Base-by-base conservation (phyloP, 2,329 filamentous ascomycete species). In the Colletotrichum orchidophilum region DNA sequence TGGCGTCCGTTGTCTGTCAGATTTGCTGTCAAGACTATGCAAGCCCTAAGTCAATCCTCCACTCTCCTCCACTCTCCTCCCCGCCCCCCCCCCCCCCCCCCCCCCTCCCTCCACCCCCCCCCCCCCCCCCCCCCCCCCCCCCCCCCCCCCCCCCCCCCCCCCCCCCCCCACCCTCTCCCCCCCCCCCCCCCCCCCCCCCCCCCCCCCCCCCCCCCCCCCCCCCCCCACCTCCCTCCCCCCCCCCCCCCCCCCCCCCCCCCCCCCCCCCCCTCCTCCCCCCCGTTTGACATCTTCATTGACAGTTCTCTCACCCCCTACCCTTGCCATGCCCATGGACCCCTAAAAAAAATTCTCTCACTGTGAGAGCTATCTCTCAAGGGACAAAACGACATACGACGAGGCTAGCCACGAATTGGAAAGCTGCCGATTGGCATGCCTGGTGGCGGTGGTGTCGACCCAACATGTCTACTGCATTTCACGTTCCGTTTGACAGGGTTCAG, bases 351-450 rank as follows among this genome's bases (percentile, higher is more conserved):
- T 42, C 39, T 42, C 39, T 7, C 39, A 42, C 39, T 42, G 15
- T n/a, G n/a, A 42, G 15, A 15, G 7, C 39, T 18, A 42, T 42
- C 39, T 42, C 18, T 3, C 4, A 1, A 42, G 15, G 18, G 39
- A 42, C n/a, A 18, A 42, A 42, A 42, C 39, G 39, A 42, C 35
- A 50, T 26, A 27, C 27, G 8, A 31, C 33, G 57, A 26, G 50
- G 29, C 33, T 42, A 62, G 49, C 26, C 21, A 8, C 39, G 39
- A 18, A 6, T 49, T 52, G 67, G 67, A 67, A 71, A 29, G 31
- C 26, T 42, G 31, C 68, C 68, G 68, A 71, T 71, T 71, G 68
- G 68, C 24, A 35, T 33, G 66, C 27, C 29, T 66, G 24, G 42
- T 42, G 39, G 18, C n/a, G 39, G 39, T n/a, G 39, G 39, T n/a